Evolutionary conservation across 2,329 filamentous ascomycete genomes (phyloP), one percentile per base, ranked within the genome.

Genomic region (Periconia macrospinosa): DNA sequence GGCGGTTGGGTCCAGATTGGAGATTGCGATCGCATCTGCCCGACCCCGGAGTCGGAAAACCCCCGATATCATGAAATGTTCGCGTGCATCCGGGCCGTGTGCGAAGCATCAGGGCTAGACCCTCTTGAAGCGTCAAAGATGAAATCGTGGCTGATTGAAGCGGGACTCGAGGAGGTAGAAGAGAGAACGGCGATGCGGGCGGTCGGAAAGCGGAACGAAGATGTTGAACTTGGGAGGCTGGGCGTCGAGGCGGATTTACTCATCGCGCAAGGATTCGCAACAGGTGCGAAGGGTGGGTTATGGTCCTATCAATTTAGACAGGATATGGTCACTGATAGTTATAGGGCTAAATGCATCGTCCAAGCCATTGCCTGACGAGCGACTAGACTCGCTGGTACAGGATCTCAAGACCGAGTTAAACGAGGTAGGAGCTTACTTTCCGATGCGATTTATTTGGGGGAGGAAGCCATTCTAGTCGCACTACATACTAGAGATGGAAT

Each of bases 1-100:
- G 54, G 54, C 27, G 54, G 46, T 35, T 56, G 54, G 54, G 49
- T 56, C 2, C 50, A 53, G 54, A 56, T 56, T 47, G 54, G 54
- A 23, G 54, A 56, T 43, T 56, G 54, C 44, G 54, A 56, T 44
- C 45, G 54, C 17, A 41, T 56, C 11, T 56, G 54, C 43, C 54
- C 54, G 37, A 56, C 54, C 11, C 35, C 46, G 14, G 54, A 45
- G 20, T 35, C 41, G 23, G 50, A 53, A 37, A 56, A 56, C 33
- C 54, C 54, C 19, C 43, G 44, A 33, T 56, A 56, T 47, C 54
- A 56, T 44, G 50, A 53, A n/a, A 53, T 56, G 50, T 56, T 47
- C 19, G 50, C 45, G 14, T 52, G 49, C 46, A 56, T 56, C 33
- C 45, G 54, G 30, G 54, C 54, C n/a, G 54, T 56, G 20, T 50